Base-by-base conservation (phyloP, 2,329 filamentous ascomycete genomes). In the Fusarium haematococcum region DNA sequence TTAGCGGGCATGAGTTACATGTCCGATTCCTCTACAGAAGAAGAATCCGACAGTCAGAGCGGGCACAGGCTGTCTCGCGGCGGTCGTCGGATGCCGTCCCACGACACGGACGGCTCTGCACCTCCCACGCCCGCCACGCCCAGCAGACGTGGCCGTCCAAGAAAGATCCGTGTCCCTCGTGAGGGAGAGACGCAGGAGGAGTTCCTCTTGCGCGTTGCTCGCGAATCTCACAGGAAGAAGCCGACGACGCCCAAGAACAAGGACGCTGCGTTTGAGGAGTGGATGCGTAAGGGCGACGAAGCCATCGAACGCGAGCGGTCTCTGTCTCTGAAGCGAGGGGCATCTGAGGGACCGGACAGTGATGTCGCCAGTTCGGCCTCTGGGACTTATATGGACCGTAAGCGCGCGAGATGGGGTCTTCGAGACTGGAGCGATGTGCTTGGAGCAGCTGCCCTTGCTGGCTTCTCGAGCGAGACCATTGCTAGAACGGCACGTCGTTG, bases 401-500 rank as follows among this genome's bases (percentile, higher is more conserved):
- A 76, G 63, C 77, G 82, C 5, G 73, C 77, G 3, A 77, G 80
- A 52, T 86, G 81, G 80, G 86, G 81, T 16, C 84, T 91, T 14
- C 89, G 93, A 25, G 93, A 97, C 83, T 98, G 96, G 96, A 93
- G 91, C 75, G 94, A 97, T 75, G 89, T 98, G 2, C 84, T 98
- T 32, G 94, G 94, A 1, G 87, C 95, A 1, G 96, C 96, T 4
- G 89, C 94, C 0, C 84, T 97, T 59, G 89, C 89, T 2, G 94
- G 93, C 0, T 95, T 95, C 82, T 85, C 93, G 2, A 82, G 86
- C 0, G 81, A 85, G 1, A 92, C 91, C 1, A 83, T 98, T 14
- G 88, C 91, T 62, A 89, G 94, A 33, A 89, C 95, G 0, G 89
- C 93, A 2, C 87, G 91, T 78, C 89, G 96, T 58, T 98, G 95